phyloP scores from a whole-genome alignment of 345 rosid genomes.

The Bruguiera gymnorhiza region DNA sequence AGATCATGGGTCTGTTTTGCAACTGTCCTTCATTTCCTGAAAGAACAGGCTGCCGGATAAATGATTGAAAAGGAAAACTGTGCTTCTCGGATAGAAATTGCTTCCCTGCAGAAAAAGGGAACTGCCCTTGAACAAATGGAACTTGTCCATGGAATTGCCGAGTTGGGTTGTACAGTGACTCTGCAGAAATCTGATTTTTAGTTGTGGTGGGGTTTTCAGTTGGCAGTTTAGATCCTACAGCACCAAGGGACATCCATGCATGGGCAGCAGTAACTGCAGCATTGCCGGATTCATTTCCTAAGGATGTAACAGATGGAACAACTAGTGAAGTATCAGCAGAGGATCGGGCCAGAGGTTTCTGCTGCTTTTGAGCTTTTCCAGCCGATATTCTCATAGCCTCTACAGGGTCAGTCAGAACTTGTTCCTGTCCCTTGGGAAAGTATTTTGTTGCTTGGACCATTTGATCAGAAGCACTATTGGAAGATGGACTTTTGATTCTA shows the following conservation, averaged over 20 bases:
- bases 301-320: constrained; percentile 36
- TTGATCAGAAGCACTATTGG: constrained; percentile 43
- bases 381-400: constrained; percentile 52
- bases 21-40: constrained; percentile 39
- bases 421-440: constrained; percentile 42
- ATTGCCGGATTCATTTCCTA: constrained; percentile 54
- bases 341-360: constrained; percentile 39
- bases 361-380: constrained; percentile 58
- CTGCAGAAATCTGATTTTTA: constrained; percentile 59
- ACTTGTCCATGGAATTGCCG: constrained; percentile 50
- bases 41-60: constrained; percentile 44
- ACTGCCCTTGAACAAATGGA: constrained; percentile 41
- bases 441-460: constrained; percentile 36
- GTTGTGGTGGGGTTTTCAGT: constrained; percentile 39
- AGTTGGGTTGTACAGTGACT: constrained; percentile 58
- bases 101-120: constrained; percentile 45
- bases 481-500: constrained; percentile 35
- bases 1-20: constrained; percentile 43
- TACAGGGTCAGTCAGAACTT: constrained; percentile 55
- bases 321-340: constrained; percentile 23
- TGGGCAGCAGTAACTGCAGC: constrained; percentile 69
- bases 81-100: constrained; percentile 51
- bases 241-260: constrained; percentile 88
- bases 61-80: constrained; percentile 52
- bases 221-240: constrained; percentile 53